Conservation (phyloP, 345 rosid genomes). For the Sonneratia caseolaris region DNA sequence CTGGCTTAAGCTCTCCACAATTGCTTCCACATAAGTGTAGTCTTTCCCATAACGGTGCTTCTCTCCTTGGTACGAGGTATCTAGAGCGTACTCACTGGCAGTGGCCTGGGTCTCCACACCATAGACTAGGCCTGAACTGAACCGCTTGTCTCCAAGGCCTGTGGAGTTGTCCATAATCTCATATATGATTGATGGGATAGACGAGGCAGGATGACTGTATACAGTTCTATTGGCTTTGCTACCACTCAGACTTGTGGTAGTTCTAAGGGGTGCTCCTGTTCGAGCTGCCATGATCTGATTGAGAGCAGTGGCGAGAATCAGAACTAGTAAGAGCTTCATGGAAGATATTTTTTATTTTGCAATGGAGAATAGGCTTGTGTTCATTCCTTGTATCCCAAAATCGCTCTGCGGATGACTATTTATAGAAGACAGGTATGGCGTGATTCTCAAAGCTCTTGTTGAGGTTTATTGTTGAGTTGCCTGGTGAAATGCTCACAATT, state of each 20-base stretch:
- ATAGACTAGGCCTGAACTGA: not conserved
- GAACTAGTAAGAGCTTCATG: not conserved
- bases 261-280: not conserved
- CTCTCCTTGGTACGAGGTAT: not conserved
- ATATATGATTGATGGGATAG: not conserved
- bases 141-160: not conserved
- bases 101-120: not conserved
- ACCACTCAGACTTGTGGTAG: not conserved
- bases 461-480: no score
- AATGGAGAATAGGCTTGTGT: not conserved
- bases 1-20: conserved; percentile 2
- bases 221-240: not conserved
- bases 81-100: not conserved
- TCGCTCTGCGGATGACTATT: not conserved
- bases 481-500: no score
- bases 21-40: not conserved
- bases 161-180: not conserved
- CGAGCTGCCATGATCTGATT: not conserved
- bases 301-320: not conserved
- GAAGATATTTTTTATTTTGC: not conserved
- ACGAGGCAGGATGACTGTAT: not conserved
- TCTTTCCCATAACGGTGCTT: not conserved
- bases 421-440: not conserved
- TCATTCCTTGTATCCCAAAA: not conserved
- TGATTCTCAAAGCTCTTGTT: not conserved